Evolutionary conservation across 2,329 filamentous ascomycete genomes (phyloP).

Genomic region (Furcasterigmium sp.): DNA sequence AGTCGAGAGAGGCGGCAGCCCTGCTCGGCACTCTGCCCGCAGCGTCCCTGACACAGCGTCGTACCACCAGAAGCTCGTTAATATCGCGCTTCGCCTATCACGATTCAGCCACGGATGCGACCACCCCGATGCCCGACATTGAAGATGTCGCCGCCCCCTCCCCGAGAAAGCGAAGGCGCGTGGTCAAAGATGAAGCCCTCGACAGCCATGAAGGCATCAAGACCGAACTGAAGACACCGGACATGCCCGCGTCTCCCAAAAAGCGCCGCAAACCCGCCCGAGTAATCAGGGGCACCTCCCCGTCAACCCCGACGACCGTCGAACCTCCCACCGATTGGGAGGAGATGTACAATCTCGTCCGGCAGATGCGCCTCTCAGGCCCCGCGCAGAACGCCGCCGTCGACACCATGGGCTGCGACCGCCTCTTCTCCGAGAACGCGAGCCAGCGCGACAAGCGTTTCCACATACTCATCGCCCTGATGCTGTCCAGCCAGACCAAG

Average conservation of each 20-base stretch:
- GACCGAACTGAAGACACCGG: constrained; percentile 26
- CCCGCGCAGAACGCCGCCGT: constrained; percentile 72
- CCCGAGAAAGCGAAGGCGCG: constrained; percentile 43
- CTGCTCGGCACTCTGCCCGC: constrained; percentile 28
- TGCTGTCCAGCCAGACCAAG: constrained; percentile 91
- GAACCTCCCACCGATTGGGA: constrained; percentile 78
- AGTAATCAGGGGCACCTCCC: constrained; percentile 28
- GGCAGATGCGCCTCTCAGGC: constrained; percentile 63
- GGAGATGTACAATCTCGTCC: constrained; percentile 70
- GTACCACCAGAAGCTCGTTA: constrained; percentile 43
- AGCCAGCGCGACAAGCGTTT: constrained; percentile 61
- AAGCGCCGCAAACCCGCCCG: constrained; percentile 41
- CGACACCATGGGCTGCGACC: constrained; percentile 95
- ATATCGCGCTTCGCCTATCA: constrained; percentile 42
- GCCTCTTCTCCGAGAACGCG: constrained; percentile 52
- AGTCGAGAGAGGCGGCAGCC: constrained; percentile 53
- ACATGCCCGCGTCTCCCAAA: constrained; percentile 13
- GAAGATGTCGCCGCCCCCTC: constrained; percentile 44
- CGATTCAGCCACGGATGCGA: too few species aligned
- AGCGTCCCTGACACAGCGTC: constrained; percentile 26
- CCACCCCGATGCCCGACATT: constrained; percentile 43
- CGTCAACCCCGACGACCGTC: constrained; percentile 31
- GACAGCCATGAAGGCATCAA: constrained; percentile 23
- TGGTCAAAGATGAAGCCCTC: constrained; percentile 20
- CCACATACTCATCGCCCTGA: constrained; percentile 80